Evolutionary conservation across 768 basidiomycete genomes (phyloP).

Genomic region (Gyrodon lividus): DNA sequence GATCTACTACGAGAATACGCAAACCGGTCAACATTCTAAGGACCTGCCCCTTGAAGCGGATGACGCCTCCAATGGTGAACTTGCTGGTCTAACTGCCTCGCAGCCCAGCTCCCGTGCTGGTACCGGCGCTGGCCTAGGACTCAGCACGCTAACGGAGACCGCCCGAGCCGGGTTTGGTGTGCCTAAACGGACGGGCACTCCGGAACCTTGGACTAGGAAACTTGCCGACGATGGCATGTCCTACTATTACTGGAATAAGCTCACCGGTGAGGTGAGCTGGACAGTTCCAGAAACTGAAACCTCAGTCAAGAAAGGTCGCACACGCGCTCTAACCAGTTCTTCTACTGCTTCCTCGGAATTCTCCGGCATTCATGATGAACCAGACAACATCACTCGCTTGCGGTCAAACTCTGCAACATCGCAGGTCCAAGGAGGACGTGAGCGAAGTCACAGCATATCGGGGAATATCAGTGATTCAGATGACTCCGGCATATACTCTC

Average conservation of each 20-base stretch:
- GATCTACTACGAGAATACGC: slow-evolving; percentile 95
- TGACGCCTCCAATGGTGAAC: slow-evolving; percentile 61
- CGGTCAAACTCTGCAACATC: slow-evolving; percentile 37
- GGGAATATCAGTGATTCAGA: slow-evolving; percentile 72
- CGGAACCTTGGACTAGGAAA: slow-evolving; percentile 81
- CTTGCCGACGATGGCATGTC: slow-evolving; percentile 81
- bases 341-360: slow-evolving; percentile 34
- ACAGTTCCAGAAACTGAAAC: slow-evolving; percentile 51
- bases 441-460: slow-evolving; percentile 30
- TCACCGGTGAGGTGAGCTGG: slow-evolving; percentile 69
- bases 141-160: slow-evolving; percentile 37
- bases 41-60: slow-evolving; percentile 81
- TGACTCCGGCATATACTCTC: slow-evolving; percentile 57
- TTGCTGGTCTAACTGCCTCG: slow-evolving; percentile 54
- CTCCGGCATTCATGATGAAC: slow-evolving; percentile 21
- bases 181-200: slow-evolving; percentile 55
- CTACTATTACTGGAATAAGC: slow-evolving; percentile 76
- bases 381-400: slow-evolving; percentile 23
- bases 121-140: slow-evolving; percentile 50
- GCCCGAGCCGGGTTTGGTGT: slow-evolving; percentile 58
- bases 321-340: slow-evolving; percentile 33
- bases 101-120: slow-evolving; percentile 57
- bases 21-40: slow-evolving; percentile 77
- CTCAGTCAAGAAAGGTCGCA: slow-evolving; percentile 29
- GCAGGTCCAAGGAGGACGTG: slow-evolving; percentile 23